Percentiles rank a stretch among this genome's conserved stretches.
Evolutionary conservation across 371 early-diverging fungal genomes (phyloP).

Genomic region (Syncephalastrum contaminatum): DNA sequence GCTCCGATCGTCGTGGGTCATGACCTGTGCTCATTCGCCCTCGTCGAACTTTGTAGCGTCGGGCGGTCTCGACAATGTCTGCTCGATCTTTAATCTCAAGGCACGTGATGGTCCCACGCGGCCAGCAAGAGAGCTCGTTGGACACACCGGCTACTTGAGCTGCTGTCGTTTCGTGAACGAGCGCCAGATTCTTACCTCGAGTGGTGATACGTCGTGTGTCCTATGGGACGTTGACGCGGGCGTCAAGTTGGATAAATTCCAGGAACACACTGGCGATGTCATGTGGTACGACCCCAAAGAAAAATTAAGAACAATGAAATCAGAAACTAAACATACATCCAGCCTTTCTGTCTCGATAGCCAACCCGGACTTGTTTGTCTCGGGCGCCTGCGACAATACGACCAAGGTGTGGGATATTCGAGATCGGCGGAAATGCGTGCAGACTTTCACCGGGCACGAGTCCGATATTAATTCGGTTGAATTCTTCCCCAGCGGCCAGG

Average conservation of each 20-base stretch:
- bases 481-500: conserved; percentile 97
- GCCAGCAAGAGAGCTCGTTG: conserved; percentile 87
- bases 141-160: conserved; percentile 95
- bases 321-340: not conserved
- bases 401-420: conserved; percentile 98
- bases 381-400: conserved; percentile 97
- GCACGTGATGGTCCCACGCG: conserved; percentile 89
- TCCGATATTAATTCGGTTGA: conserved; percentile 98
- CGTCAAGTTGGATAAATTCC: conserved; percentile 88
- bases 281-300: conserved; percentile 65
- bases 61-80: conserved; percentile 96
- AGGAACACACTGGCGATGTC: conserved; percentile 96
- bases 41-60: conserved; percentile 95
- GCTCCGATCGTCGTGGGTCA: conserved; percentile 97
- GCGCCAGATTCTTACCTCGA: conserved; percentile 86
- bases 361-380: conserved; percentile 92
- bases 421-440: conserved; percentile 85
- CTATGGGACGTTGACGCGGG: conserved; percentile 98
- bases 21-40: conserved; percentile 97
- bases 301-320: not conserved
- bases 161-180: conserved; percentile 95
- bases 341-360: conserved; percentile 78
- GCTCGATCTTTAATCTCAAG: conserved; percentile 93
- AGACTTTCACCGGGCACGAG: conserved; percentile 97
- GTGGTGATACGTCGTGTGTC: conserved; percentile 96